These are phyloP conservation scores for Aspergillus jensenii DNA, from an alignment of 2,329 filamentous ascomycete species.

Conservation along the genomic window DNA sequence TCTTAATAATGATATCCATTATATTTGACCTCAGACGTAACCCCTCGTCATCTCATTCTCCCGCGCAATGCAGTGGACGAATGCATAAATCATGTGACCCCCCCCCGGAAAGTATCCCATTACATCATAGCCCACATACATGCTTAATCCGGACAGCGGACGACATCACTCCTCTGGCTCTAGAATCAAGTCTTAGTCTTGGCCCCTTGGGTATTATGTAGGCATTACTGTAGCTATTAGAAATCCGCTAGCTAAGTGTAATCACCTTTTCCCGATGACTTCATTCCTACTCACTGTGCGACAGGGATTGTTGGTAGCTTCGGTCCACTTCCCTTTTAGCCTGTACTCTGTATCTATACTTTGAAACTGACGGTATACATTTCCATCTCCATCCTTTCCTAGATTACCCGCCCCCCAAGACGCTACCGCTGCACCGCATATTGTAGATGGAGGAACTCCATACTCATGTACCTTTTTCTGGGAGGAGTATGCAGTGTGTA, in stretches of 20 bases:
- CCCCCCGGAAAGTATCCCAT: background rate
- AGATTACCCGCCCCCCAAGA: background rate
- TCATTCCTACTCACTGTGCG: background rate
- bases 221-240: too few species aligned
- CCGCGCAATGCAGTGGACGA: background rate
- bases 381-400: background rate
- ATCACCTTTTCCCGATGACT: background rate
- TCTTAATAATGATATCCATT: background rate
- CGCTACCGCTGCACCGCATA: too few species aligned
- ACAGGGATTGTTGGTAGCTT: background rate
- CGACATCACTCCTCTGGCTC: too few species aligned
- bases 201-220: too few species aligned
- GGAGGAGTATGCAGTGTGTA: background rate
- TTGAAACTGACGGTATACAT: too few species aligned
- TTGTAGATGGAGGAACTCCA: background rate
- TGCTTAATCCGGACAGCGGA: too few species aligned
- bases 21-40: too few species aligned
- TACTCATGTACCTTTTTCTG: background rate
- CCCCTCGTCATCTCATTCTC: too few species aligned
- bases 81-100: background rate
- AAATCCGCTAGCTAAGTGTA: too few species aligned
- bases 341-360: too few species aligned
- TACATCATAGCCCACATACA: background rate
- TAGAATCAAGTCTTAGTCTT: too few species aligned
- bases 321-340: too few species aligned